These are phyloP conservation scores for Kurtzmaniella quercitrusa DNA, from an alignment of 1,139 yeast species.

Conservation along the genomic window DNA sequence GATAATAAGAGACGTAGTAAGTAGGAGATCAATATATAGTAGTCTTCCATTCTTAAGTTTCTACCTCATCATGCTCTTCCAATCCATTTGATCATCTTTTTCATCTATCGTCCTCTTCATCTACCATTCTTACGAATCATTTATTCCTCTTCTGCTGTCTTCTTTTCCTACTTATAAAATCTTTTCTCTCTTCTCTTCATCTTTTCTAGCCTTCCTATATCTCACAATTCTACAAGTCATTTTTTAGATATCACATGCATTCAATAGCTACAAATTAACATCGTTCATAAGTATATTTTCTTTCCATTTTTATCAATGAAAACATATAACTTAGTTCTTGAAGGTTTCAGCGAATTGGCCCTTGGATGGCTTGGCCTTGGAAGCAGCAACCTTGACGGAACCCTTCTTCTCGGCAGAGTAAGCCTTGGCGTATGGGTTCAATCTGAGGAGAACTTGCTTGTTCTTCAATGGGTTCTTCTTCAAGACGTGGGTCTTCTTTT, in stretches of 20 bases:
- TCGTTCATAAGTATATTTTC: not conserved
- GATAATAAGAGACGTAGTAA: not conserved
- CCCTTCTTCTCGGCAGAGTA: slow-evolving; percentile 90
- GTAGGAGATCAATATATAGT: too few relatives aligned
- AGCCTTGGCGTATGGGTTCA: slow-evolving; percentile 99
- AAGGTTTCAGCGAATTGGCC: slow-evolving; percentile 67
- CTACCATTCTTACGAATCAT: too few relatives aligned
- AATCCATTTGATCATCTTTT: too few relatives aligned
- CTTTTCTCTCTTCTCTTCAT: too few relatives aligned
- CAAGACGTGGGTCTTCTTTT: slow-evolving; percentile 91
- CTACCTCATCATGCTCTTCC: too few relatives aligned
- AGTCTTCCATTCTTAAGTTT: too few relatives aligned
- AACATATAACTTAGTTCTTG: slow-evolving; percentile 40
- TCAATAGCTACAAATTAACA: slow-evolving; percentile 2
- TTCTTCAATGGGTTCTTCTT: slow-evolving; percentile 99
- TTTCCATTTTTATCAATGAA: not conserved
- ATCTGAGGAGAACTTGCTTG: slow-evolving; percentile 97
- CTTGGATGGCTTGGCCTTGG: slow-evolving; percentile 65
- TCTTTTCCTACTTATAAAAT: too few relatives aligned
- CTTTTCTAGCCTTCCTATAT: too few relatives aligned
- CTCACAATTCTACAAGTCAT: not conserved
- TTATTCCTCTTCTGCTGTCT: too few relatives aligned
- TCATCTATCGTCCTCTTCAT: too few relatives aligned
- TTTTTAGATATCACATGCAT: not conserved
- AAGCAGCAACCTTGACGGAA: slow-evolving; percentile 69